Base-by-base conservation (phyloP, 208 protist species). In the Phytomonas sp. region DNA sequence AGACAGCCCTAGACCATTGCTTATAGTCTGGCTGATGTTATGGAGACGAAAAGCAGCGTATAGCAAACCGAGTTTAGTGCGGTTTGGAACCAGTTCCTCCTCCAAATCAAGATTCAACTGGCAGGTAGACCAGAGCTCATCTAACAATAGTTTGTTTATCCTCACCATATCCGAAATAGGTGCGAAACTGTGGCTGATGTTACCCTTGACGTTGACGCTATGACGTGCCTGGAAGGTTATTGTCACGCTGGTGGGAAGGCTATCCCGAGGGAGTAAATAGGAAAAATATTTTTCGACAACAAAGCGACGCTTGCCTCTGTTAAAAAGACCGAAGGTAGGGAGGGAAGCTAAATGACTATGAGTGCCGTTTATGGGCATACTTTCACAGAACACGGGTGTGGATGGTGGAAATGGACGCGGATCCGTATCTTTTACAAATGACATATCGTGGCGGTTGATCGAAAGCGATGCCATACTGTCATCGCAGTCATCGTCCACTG, bases 1-100 rank as follows among this genome's bases (percentile, higher is more conserved):
- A 29, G 81, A 81, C 23, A 78, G 82, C 7, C 81, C 75, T 20
- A 96, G 68, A 11, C 91, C 91, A 32, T 82, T 82, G 43, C 84
- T 75, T n/a, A 96, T 68, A 46, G 84, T 88, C 56, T 78, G 71
- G 26, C 80, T 87, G 30, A 96, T 79, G 62, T 68, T 82, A 68
- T 85, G 89, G 63, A 96, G 72, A 53, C 91, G 77, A 67, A 93
- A 94, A 1, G 83, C 81, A 73, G 91, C 94, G 77, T 87, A 93
- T 32, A 91, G 66, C 59, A 96, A 80, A 5, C 84, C 70, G 28
- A 96, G 81, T 11, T 75, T 68, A 62, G 85, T 84, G n/a, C 91
- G 84, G 74, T 85, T 84, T 20, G 80, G 79, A 32, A 78, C 76
- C 32, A 91, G 73, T 70, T 96, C 88, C n/a, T 92, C 88, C 71